Evolutionary conservation across 2,329 filamentous ascomycete species (phyloP).

Genomic region (Penicillium corylophilum): DNA sequence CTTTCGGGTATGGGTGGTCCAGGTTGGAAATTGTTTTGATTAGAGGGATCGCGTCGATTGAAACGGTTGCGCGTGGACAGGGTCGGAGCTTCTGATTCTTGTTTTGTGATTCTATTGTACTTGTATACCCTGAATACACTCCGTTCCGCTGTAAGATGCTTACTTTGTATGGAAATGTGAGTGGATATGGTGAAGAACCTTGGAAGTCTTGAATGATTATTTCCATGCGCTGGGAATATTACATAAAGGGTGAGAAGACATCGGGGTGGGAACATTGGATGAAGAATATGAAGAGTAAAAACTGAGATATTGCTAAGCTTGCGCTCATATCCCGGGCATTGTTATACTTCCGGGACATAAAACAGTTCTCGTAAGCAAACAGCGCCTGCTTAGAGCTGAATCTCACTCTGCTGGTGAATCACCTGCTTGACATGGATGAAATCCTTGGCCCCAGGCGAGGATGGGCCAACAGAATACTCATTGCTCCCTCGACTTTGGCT

Average conservation of each 20-base stretch:
- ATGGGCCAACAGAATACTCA: constrained; percentile 17
- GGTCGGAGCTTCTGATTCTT: constrained; percentile 2
- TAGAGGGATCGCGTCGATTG: not conserved
- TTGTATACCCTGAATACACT: constrained; percentile 31
- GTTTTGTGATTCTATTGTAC: constrained; percentile 25
- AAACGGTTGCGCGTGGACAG: not conserved
- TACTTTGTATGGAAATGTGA: not conserved
- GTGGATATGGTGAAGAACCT: not conserved
- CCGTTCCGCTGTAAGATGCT: not conserved
- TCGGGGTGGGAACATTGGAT: not conserved
- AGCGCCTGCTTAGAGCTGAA: constrained; percentile 15
- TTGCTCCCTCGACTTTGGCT: constrained; percentile 25
- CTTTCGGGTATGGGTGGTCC: not conserved
- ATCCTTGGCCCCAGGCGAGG: constrained; percentile 10
- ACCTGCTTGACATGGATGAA: constrained; percentile 36
- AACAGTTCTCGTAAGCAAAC: not conserved
- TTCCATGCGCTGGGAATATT: not conserved
- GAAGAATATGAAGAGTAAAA: not conserved
- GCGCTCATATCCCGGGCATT: no score
- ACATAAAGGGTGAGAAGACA: not conserved
- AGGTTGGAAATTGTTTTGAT: not conserved
- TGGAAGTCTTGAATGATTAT: not conserved
- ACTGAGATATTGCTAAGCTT: not conserved
- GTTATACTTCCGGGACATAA: no score
- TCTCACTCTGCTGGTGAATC: constrained; percentile 34